These are phyloP conservation scores for Pseudotulostoma volvatum DNA, from an alignment of 495 filamentous ascomycete genomes.

Conservation along the genomic window DNA sequence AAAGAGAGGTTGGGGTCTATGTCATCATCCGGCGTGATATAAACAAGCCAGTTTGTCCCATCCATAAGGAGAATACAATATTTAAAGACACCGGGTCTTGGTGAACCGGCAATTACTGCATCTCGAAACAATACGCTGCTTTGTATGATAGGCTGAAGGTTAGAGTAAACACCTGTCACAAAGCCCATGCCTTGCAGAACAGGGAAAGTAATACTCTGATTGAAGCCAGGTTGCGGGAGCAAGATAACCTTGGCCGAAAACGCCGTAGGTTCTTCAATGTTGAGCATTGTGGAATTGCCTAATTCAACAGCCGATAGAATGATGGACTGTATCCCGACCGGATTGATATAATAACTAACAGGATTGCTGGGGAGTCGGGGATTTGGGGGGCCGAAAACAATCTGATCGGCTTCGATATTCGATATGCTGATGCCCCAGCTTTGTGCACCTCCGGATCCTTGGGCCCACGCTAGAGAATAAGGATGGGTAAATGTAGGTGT, in stretches of 20 bases:
- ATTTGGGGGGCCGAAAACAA: constrained; percentile 39
- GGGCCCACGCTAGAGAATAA: constrained; percentile 65
- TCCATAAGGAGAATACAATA: constrained; percentile 60
- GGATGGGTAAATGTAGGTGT: constrained; percentile 67
- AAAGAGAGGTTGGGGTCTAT: constrained; percentile 30
- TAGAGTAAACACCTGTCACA: constrained; percentile 62
- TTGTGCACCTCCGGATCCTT: constrained; percentile 43
- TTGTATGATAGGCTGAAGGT: constrained; percentile 51
- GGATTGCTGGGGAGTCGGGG: constrained; percentile 38
- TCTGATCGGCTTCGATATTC: constrained; percentile 49
- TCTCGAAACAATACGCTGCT: constrained; percentile 57
- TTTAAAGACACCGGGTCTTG: constrained; percentile 54
- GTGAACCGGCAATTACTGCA: constrained; percentile 39
- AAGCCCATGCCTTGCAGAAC: constrained; percentile 84
- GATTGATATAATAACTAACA: constrained; percentile 58
- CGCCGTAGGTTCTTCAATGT: constrained; percentile 42
- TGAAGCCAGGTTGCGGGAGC: constrained; percentile 31
- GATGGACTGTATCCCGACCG: constrained; percentile 66
- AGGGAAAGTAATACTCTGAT: constrained; percentile 53
- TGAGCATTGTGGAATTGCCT: constrained; percentile 38
- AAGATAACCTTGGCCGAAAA: constrained; percentile 65
- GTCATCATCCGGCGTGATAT: constrained; percentile 39
- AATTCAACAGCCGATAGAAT: constrained; percentile 67
- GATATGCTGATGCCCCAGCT: constrained; percentile 68
- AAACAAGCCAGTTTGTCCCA: constrained; percentile 62